Evolutionary conservation across 148 eudicot species (phyloP), one percentile per base, ranked within the genome.

Genomic region (Simmondsia chinensis): DNA sequence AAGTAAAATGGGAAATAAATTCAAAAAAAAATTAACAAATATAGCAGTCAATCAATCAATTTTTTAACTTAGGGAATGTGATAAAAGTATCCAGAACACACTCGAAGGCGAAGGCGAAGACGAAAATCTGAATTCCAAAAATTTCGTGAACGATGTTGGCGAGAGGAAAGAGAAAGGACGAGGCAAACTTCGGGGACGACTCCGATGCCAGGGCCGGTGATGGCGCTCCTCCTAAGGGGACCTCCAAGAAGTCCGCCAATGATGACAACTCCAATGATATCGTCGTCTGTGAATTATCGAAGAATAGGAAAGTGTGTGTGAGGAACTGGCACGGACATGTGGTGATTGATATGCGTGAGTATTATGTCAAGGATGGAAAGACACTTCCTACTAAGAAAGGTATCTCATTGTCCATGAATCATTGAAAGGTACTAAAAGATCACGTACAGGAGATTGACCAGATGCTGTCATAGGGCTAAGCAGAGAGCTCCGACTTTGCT

Each of bases 331-430:
- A 73, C n/a, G 94, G 97, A 32, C 78, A 62, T 55, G 62, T 73
- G 7, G 43, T 73, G 27, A 82, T 89, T 35, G 97, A 89, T 54
- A 84, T 89, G 15, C 85, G 97, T 22, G 97, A 89, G 60, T 84
- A 59, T 34, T 89, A 84, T 46, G 14, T 39, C 14, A 84, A 89
- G 56, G 95, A 81, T 35, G 97, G 97, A n/a, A 78, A 89, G 56
- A 61, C 71, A 63, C 9, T 81, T 59, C 97, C 97, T 55, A 95
- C 91, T 35, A 76, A 63, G 21, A 89, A 89, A 78, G 97, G 97
- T 85, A n/a, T 34, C 41, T 35, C 21, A 10, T 14, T 18, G 14
- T 25, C 20, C 3, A 3, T 20, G 20, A 13, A 35, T 7, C 15
- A 79, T 81, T 75, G 86, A 81, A 75, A 76, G 40, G 56, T 65